These are phyloP conservation scores for Monilinia fructigena DNA, from an alignment of 2,329 filamentous ascomycete species.

Conservation along the genomic window DNA sequence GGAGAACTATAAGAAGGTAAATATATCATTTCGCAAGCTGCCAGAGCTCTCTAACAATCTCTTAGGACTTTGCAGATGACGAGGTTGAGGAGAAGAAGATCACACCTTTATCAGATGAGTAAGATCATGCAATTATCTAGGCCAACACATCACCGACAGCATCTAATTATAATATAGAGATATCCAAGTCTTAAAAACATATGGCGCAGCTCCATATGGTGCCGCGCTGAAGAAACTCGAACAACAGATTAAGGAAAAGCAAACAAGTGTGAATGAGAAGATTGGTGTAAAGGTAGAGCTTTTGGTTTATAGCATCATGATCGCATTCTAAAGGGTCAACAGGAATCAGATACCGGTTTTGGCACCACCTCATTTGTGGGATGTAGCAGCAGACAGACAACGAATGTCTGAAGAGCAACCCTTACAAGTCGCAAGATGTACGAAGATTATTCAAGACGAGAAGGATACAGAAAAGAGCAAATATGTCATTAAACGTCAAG, in stretches of 20 bases:
- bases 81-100: slow-evolving; percentile 99
- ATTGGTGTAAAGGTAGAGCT: slow-evolving; percentile 73
- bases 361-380: slow-evolving; percentile 97
- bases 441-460: slow-evolving; percentile 97
- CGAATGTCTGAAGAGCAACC: slow-evolving; percentile 98
- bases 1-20: slow-evolving; percentile 97
- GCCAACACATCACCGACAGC: slow-evolving; percentile 17
- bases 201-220: slow-evolving; percentile 94
- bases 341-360: slow-evolving; percentile 99
- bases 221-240: slow-evolving; percentile 94
- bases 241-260: slow-evolving; percentile 99
- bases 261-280: slow-evolving; percentile 97
- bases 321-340: slow-evolving; percentile 14
- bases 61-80: slow-evolving; percentile 73
- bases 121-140: slow-evolving; percentile 47
- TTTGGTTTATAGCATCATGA: not conserved
- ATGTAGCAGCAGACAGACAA: slow-evolving; percentile 95
- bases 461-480: slow-evolving; percentile 97
- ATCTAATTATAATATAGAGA: slow-evolving; percentile 62
- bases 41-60: slow-evolving; percentile 20
- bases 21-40: slow-evolving; percentile 24
- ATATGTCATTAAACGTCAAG: slow-evolving; percentile 99
- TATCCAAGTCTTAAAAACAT: slow-evolving; percentile 98
- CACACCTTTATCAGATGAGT: slow-evolving; percentile 94
- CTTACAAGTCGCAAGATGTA: slow-evolving; percentile 94